Evolutionary conservation across 2,329 filamentous ascomycete genomes (phyloP), one percentile per base, ranked within the genome.

Genomic region (Verticillium tricorpus): DNA sequence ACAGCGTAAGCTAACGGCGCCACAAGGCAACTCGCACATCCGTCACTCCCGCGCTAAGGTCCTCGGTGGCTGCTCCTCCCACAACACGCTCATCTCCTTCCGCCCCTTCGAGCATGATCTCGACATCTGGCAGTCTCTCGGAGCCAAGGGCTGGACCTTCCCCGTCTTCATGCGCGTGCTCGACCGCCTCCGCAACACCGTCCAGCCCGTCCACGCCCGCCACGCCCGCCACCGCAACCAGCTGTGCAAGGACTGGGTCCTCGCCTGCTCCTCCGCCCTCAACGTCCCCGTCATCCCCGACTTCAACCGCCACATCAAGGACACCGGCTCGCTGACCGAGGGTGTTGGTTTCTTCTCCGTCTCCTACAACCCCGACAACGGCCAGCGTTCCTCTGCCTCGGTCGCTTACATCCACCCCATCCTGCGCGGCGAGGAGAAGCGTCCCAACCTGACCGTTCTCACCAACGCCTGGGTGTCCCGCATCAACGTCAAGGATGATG

Each of bases 321-420:
- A 85, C 66, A 89, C 83, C 58, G 93, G 93, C 61, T 82, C 87
- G 55, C 78, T 96, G 66, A 88, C 86, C 67, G 82, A 90, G 69
- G 90, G 90, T 57, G 90, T 95, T 32, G 93, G 93, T 61, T 97
- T 96, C 83, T 94, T 96, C 82, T 93, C 89, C 66, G 88, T 96
- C 67, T 89, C 91, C 40, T 96, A 96, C 80, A 96, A 96, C 79
- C 93, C 93, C 2, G 92, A 96, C 70, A 89, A 92, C 70, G 91
- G 92, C 71, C 85, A 86, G 69, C 87, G 93, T 65, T 94, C 90
- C 79, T 93, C 90, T 72, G 92, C 93, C 63, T 93, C 89, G 62
- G 92, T 96, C 25, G 93, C 93, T 19, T 97, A 97, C 78, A 93
- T 97, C 71, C 93, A 97, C 77, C 93, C 93, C 39, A 93, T 96